phyloP scores from a whole-genome alignment of 2,329 filamentous ascomycete species.

The Albifimbria verrucaria region DNA sequence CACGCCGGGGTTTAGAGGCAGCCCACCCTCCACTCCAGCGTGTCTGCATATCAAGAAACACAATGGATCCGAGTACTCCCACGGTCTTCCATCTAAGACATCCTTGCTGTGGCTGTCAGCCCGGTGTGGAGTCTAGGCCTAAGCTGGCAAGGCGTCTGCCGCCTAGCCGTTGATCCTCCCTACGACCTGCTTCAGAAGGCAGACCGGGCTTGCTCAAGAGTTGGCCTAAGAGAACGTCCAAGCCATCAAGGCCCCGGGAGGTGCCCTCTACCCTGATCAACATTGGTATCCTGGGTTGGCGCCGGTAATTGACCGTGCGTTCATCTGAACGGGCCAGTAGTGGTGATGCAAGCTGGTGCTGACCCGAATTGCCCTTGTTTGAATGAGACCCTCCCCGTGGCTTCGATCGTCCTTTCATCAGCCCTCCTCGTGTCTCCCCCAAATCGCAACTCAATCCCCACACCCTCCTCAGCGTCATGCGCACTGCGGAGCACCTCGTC shows the following conservation, averaged over 20 bases:
- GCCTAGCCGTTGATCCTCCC: neutral
- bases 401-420: too few species aligned
- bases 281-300: too few species aligned
- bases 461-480: too few species aligned
- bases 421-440: too few species aligned
- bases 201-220: neutral
- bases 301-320: too few species aligned
- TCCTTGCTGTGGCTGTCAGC: neutral
- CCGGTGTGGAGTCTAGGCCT: neutral
- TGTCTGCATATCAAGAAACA: neutral
- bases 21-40: neutral
- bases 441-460: too few species aligned
- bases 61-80: neutral
- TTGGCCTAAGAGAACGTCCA: neutral
- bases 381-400: too few species aligned
- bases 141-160: neutral
- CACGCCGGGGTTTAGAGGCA: too few species aligned
- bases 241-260: neutral
- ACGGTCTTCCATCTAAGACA: neutral
- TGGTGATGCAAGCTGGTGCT: neutral
- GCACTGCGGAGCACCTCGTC: too few species aligned
- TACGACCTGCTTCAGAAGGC: neutral
- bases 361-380: too few species aligned
- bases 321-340: too few species aligned
- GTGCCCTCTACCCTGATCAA: neutral